Evolutionary conservation across 2,329 filamentous ascomycete genomes (phyloP).

Genomic region (Aspergillus persii): DNA sequence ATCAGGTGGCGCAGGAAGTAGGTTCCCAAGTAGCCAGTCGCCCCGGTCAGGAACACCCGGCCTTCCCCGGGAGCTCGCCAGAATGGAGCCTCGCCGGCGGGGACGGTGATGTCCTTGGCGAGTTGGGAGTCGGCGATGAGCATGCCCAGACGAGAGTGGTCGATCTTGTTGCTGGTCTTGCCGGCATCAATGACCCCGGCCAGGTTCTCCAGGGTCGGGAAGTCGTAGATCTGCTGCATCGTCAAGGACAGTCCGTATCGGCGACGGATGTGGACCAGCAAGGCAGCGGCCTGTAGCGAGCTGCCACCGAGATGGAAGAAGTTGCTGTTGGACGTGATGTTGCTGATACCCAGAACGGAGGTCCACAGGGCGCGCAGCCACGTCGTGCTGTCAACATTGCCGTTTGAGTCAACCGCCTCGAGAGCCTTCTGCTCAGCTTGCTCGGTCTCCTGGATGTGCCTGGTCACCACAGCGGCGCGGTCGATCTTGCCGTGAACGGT

Average conservation of each 20-base stretch:
- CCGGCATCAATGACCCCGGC: neutral
- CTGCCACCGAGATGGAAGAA: neutral
- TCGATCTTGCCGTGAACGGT: neutral
- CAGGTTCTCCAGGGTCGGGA: neutral
- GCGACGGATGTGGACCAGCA: neutral
- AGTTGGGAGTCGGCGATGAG: neutral
- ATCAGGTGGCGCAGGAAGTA: neutral
- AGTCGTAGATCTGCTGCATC: neutral
- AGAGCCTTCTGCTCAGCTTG: neutral
- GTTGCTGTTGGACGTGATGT: neutral
- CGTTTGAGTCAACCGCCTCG: neutral
- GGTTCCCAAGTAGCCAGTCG: neutral
- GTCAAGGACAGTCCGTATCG: neutral
- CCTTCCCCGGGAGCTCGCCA: neutral
- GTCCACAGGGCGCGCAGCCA: neutral
- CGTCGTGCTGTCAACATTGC: neutral
- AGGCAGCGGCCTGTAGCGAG: neutral
- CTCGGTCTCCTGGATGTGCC: neutral
- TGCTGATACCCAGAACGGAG: neutral
- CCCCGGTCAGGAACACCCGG: neutral
- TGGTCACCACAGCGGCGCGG: neutral
- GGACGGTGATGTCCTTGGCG: neutral
- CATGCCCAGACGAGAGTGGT: neutral
- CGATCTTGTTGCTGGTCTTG: neutral
- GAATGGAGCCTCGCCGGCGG: neutral